Evolutionary conservation across 208 protist genomes (phyloP).

Genomic region (Leishmania lainsoni): DNA sequence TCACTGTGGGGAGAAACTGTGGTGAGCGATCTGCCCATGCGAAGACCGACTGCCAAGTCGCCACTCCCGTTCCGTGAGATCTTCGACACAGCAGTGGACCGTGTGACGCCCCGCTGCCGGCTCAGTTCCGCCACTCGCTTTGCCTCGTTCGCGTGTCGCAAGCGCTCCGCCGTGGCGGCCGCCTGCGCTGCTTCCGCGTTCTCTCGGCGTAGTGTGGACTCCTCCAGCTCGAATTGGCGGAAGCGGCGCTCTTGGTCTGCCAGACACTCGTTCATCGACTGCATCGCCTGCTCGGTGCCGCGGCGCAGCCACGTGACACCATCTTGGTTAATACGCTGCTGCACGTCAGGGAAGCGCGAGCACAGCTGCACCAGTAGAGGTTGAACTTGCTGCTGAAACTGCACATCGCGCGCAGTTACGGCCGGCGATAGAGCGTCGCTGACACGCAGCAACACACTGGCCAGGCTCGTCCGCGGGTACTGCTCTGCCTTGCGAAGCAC

Average conservation of each 20-base stretch:
- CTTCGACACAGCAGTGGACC: neutral
- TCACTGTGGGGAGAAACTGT: neutral
- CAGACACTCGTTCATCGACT: constrained; percentile 43
- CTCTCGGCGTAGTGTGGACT: constrained; percentile 35
- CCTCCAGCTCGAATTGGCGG: constrained; percentile 63
- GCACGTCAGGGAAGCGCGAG: constrained; percentile 29
- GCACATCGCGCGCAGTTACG: constrained; percentile 25
- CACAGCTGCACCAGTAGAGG: constrained; percentile 42
- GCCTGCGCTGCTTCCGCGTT: constrained; percentile 23
- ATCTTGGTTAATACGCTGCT: constrained; percentile 33
- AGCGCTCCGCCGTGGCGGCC: constrained; percentile 17
- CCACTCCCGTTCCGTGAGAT: neutral
- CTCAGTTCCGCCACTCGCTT: constrained; percentile 20
- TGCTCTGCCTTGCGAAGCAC: constrained; percentile 52
- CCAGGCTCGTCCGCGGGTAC: constrained; percentile 30
- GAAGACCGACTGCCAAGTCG: neutral
- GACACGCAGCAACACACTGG: constrained; percentile 50
- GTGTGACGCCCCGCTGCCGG: neutral
- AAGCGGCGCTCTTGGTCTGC: constrained; percentile 58
- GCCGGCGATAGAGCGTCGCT: constrained; percentile 38
- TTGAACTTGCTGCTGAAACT: constrained; percentile 30
- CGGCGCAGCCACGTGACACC: constrained; percentile 54
- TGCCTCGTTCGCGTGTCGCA: constrained; percentile 27
- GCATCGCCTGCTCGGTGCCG: constrained; percentile 29
- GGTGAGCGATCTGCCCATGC: neutral